These are phyloP conservation scores for Hawksworthiomyces lignivorus DNA, from an alignment of 2,329 filamentous ascomycete species.

Conservation along the genomic window DNA sequence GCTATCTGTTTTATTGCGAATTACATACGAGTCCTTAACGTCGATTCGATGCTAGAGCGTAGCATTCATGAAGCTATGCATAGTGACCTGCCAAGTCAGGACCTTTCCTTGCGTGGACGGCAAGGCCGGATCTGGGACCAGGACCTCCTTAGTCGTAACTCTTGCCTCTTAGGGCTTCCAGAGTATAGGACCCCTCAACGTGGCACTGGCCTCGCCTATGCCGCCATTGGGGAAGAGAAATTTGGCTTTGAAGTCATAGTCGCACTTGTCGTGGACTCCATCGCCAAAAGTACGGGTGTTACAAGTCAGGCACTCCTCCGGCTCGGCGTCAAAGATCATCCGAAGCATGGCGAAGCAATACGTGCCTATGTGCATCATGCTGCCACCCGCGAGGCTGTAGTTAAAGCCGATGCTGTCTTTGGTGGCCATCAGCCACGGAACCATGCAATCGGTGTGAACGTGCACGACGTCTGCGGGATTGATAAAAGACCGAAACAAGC, in stretches of 20 bases:
- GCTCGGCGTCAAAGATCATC: slow-evolving; percentile 30
- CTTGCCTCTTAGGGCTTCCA: neutral
- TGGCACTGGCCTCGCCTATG: slow-evolving; percentile 21
- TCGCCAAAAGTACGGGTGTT: slow-evolving; percentile 21
- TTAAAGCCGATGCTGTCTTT: slow-evolving; percentile 31
- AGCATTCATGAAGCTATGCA: slow-evolving; percentile 22
- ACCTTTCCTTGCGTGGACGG: no score
- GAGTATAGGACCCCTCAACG: neutral
- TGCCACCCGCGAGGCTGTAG: slow-evolving; percentile 12
- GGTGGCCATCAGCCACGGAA: slow-evolving; percentile 24
- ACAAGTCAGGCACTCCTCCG: slow-evolving; percentile 29
- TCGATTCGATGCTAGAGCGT: slow-evolving; percentile 28
- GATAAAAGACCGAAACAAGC: slow-evolving; percentile 31
- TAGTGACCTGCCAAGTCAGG: slow-evolving; percentile 20
- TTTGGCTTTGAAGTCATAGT: slow-evolving; percentile 25
- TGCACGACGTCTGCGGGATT: slow-evolving; percentile 29
- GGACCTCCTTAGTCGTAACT: slow-evolving; percentile 7
- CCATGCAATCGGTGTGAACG: slow-evolving; percentile 22
- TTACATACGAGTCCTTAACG: slow-evolving; percentile 26
- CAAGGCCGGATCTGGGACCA: slow-evolving; percentile 15
- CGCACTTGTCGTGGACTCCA: slow-evolving; percentile 24
- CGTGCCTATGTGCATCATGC: slow-evolving; percentile 30
- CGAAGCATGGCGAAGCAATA: slow-evolving; percentile 30
- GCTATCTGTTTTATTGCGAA: slow-evolving; percentile 19
- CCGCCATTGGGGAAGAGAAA: slow-evolving; percentile 33